These are phyloP conservation scores for Fragaria iinumae DNA, from an alignment of 306 rosid genomes.

Conservation along the genomic window DNA sequence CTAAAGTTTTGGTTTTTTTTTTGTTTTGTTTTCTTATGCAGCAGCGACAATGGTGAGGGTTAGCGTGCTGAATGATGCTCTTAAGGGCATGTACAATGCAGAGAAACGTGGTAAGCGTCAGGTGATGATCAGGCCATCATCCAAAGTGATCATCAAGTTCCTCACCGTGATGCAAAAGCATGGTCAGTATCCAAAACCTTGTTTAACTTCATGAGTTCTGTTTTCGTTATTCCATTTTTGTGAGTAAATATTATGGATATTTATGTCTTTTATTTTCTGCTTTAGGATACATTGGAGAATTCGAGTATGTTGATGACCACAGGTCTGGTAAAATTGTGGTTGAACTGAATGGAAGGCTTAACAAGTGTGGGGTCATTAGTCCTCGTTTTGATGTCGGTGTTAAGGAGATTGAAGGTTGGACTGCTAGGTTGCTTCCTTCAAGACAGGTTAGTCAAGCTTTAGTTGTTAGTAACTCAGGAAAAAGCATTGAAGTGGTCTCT, in stretches of 20 bases:
- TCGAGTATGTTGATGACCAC: constrained; percentile 63
- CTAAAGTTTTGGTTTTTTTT: neutral
- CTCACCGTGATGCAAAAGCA: constrained; percentile 52
- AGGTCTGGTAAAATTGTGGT: constrained; percentile 67
- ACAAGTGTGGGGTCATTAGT: constrained; percentile 68
- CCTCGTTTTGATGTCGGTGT: constrained; percentile 70
- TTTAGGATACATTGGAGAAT: constrained; percentile 62
- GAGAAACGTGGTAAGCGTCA: constrained; percentile 49
- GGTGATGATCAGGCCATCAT: constrained; percentile 46
- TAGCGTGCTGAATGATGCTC: constrained; percentile 44
- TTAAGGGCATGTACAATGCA: constrained; percentile 49
- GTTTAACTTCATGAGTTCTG: neutral
- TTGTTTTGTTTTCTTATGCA: neutral
- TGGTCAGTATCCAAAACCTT: constrained; percentile 23
- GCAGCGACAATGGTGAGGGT: constrained; percentile 36
- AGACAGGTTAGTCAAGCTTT: constrained; percentile 49
- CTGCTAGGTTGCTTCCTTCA: constrained; percentile 63
- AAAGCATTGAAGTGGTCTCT: neutral
- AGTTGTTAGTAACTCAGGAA: neutral
- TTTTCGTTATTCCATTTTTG: neutral
- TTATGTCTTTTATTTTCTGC: neutral
- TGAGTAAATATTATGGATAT: neutral
- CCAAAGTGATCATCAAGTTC: constrained; percentile 46
- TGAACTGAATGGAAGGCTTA: constrained; percentile 60
- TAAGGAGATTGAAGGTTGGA: constrained; percentile 66